These are phyloP conservation scores for Tetrahymena malaccensis DNA, from an alignment of 73 alveolate species.

Conservation along the genomic window DNA sequence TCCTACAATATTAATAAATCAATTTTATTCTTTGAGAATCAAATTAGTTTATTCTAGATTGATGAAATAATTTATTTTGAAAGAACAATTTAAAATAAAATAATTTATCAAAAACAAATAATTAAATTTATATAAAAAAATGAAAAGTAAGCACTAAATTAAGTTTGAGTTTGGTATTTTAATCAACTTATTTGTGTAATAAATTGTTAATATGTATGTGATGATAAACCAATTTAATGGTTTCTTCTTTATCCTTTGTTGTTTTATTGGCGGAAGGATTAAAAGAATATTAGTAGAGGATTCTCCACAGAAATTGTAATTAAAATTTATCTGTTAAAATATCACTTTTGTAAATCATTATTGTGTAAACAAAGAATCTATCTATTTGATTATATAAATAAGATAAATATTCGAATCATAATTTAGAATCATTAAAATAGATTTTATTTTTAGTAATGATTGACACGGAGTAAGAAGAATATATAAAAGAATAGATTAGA, in stretches of 20 bases:
- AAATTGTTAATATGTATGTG: too few relatives aligned
- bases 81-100: too few relatives aligned
- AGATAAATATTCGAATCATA: not conserved
- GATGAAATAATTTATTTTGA: too few relatives aligned
- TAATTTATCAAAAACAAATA: too few relatives aligned
- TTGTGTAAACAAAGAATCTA: not conserved
- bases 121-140: too few relatives aligned
- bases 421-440: not conserved
- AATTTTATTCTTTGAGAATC: too few relatives aligned
- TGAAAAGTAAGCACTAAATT: too few relatives aligned
- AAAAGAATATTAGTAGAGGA: not conserved
- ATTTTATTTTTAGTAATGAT: not conserved
- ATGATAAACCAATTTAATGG: not conserved
- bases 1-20: too few relatives aligned
- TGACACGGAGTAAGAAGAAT: not conserved
- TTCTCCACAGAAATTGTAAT: not conserved
- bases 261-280: not conserved
- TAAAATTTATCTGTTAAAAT: not conserved
- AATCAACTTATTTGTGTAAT: not conserved
- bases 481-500: not conserved
- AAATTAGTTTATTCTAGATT: too few relatives aligned
- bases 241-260: too few relatives aligned
- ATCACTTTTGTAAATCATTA: not conserved
- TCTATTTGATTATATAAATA: too few relatives aligned
- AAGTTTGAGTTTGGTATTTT: too few relatives aligned